Percentiles rank a stretch among this genome's conserved stretches.
Conservation (phyloP, 495 filamentous ascomycete species). For the Penicillium diatomitis region DNA sequence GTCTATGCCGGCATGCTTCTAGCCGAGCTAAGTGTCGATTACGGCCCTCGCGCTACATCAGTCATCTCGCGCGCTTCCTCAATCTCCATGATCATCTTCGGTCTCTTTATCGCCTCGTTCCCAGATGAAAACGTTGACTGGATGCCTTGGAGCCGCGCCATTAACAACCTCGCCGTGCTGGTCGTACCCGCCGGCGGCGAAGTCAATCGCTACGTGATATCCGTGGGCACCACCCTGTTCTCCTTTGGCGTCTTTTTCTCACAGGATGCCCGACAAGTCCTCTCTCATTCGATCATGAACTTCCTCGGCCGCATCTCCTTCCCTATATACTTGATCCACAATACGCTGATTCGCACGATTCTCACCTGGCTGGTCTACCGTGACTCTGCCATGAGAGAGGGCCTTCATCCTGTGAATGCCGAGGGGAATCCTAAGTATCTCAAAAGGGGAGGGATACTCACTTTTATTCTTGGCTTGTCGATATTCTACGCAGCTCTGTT, state of each 20-base stretch:
- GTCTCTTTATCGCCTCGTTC: constrained; percentile 6
- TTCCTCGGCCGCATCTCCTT: constrained; percentile 14
- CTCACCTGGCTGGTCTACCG: constrained; percentile 8
- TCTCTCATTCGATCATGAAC: constrained; percentile 6
- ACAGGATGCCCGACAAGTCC: constrained; percentile 4
- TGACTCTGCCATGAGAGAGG: background rate
- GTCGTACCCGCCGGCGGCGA: constrained; percentile 3
- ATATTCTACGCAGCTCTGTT: constrained; percentile 5
- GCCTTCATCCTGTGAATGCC: constrained; percentile 1
- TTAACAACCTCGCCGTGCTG: background rate
- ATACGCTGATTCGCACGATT: constrained; percentile 12
- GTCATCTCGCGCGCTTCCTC: constrained; percentile 2
- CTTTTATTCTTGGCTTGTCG: constrained; percentile 1
- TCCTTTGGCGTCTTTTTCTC: constrained; percentile 2
- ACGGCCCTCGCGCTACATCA: constrained; percentile 3
- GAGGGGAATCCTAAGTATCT: constrained; percentile 3
- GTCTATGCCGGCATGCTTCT: constrained; percentile 13
- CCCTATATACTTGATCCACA: constrained; percentile 14
- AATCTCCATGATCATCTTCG: constrained; percentile 4
- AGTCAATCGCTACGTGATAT: constrained; percentile 3
- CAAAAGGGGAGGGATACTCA: background rate
- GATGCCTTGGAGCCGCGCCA: constrained; percentile 8
- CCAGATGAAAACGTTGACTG: constrained; percentile 8
- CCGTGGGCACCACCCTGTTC: background rate
- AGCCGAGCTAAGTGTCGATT: constrained; percentile 8